phyloP scores from a whole-genome alignment of 305 asterid genomes.

The Nicotiana rustica region DNA sequence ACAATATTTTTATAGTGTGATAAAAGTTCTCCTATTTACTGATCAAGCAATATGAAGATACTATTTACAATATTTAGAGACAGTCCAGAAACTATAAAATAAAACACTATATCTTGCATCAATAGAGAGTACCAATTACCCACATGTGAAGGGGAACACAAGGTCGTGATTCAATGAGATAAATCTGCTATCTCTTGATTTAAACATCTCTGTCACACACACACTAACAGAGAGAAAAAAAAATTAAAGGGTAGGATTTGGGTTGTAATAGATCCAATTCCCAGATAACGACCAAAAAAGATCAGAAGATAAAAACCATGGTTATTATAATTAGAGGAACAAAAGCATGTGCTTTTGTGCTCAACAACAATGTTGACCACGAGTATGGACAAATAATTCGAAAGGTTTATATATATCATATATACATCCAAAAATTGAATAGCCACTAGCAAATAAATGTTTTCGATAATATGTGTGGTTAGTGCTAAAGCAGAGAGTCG shows the following conservation, averaged over 20 bases:
- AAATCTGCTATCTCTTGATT: neutral
- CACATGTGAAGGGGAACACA: conserved; percentile 14
- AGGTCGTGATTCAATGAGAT: neutral
- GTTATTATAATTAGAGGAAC: conserved; percentile 23
- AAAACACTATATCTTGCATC: neutral
- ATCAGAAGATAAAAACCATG: neutral
- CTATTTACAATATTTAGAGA: too few relatives aligned
- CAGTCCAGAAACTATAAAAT: too few relatives aligned
- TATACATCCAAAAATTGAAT: neutral
- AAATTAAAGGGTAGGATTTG: neutral
- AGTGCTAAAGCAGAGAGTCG: neutral
- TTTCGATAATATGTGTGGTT: neutral
- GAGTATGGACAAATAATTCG: conserved; percentile 5
- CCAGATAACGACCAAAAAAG: neutral
- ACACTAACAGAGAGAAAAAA: conserved; percentile 5
- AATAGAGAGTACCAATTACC: neutral
- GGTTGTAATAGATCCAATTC: conserved; percentile 12
- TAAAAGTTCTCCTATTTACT: too few relatives aligned
- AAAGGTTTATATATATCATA: neutral
- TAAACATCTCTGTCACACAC: neutral
- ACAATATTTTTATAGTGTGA: too few relatives aligned
- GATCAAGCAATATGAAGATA: too few relatives aligned
- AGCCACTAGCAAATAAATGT: neutral
- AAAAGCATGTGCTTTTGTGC: conserved; percentile 27
- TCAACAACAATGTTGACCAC: neutral